Evolutionary conservation across 108 stramenopile species (phyloP), one percentile per base, ranked within the genome.

Genomic region (Hondaea fermentalgiana): DNA sequence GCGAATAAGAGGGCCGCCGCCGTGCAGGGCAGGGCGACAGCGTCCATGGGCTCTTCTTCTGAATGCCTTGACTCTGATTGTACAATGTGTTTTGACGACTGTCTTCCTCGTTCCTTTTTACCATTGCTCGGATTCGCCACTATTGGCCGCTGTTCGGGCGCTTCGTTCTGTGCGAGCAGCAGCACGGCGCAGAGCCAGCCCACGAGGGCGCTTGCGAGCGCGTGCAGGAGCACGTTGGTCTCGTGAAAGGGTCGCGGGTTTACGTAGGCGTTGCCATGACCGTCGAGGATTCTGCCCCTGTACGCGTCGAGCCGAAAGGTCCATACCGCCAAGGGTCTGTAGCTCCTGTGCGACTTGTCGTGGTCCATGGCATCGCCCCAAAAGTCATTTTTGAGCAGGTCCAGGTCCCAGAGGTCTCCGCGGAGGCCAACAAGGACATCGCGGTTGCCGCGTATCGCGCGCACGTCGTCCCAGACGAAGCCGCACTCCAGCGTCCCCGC

Each of bases 381-480:
- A 35, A 90, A 90, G 23, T 90, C 89, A 44, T 90, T 72, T 16
- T 12, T 8, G 5, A 87, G 5, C 59, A 90, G 59, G 28, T 10
- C 8, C 64, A 17, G 14, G 42, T 69, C 17, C 64, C 64, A 69
- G 10, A 69, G 35, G 42, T 42, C 35, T 12, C 64, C 64, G 25
- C 51, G 49, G 10, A 83, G 76, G n/a, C 76, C 76, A 12, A 16
- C 76, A 3, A 53, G n/a, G 28, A 90, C 44, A n/a, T 90, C 89
- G 8, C 0, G 5, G 64, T 90, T 90, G 5, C 5, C 5, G 35
- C n/a, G 28, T 10, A 90, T 88, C 5, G 89, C 89, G 19, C 72
- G 72, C 6, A 72, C n/a, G 60, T 90, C 89, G 87, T 90, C 89
- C 89, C 89, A 90, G 25, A 60, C 87, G 44, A 88, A 90, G 59